Evolutionary conservation across 73 alveolate species (phyloP), one percentile per base, ranked within the genome.

Genomic region (Stentor roeselii): DNA sequence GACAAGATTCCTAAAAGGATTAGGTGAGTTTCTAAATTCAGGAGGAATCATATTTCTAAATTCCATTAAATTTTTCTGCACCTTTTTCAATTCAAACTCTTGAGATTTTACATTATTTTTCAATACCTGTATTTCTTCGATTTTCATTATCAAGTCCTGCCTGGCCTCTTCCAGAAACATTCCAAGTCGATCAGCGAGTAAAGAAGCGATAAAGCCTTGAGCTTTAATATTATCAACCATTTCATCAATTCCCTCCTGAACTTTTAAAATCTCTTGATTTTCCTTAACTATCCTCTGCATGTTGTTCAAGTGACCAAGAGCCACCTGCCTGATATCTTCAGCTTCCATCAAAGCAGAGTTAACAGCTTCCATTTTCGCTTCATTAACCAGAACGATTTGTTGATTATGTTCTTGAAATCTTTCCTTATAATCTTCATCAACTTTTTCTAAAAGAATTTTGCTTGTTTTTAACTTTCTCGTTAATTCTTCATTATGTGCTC

Each of bases 341-440:
- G 34, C 37, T 21, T 2, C 2, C 80, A 67, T 67, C 14, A 21
- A 11, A n/a, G 14, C 21, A 0, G 37, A 27, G 11, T 67, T 32
- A 27, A 32, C 34, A 1, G 21, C 42, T 1, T 21, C 37, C 1
- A 15, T 32, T 27, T n/a, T n/a, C 1, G 1, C 34, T 67, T 21
- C 50, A 14, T 67, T 67, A 21, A 34, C 14, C 34, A 27, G 27
- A 27, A 27, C 80, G 21, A 34, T 67, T 30, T 67, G 42, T 21
- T 67, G 21, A 27, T 67, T 40, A 21, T 21, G 41, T 2, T 67
- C 80, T 11, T 67, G 42, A 1, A 67, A 21, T 32, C 37, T 67
- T 67, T 21, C 80, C 37, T 67, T 67, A 34, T 67, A 21, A 21
- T 67, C 80, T 1, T 21, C 80, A 67, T 67, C 80, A 21, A 67